Base-by-base conservation (phyloP, 306 rosid genomes). In the Citrullus colocynthis region DNA sequence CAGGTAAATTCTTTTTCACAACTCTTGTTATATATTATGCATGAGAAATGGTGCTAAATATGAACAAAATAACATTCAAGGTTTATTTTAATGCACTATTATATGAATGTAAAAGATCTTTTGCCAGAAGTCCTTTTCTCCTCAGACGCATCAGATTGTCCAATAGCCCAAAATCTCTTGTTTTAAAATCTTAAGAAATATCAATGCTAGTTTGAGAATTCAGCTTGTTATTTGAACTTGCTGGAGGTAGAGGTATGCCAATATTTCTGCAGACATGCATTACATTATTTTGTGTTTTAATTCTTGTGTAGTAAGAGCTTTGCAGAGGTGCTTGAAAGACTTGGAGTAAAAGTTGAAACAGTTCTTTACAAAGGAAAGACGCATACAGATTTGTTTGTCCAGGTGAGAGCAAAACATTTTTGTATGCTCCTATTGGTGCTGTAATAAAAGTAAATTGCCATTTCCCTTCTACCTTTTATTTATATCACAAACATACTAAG, bases 321-420 rank as follows among this genome's bases (percentile, higher is more conserved):
- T 82, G 88, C 97, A 51, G 98, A 94, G 80, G 81, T 94, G 82
- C 97, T 94, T 78, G 80, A 78, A 78, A 82, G 78, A 76, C 78
- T 84, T 79, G 97, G 98, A 87, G 95, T 80, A 64, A 86, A 79
- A 84, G 93, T 97, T 64, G 86, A 90, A 69, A 17, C 93, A 58
- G 77, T 94, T 89, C 77, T 91, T 57, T 94, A 91, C 60, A 90
- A 90, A 76, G 96, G 89, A 67, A 94, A 90, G 85, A 92, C 96
- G 20, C 98, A 94, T 73, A 94, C 98, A 16, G 98, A 94, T 79
- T 79, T 94, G 85, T 94, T 94, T 87, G 91, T 94, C 76, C 98
- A 94, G 97, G 98, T 94, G 70, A 65, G 76, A 48, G 5, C 60
- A 58, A 61, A 44, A 34, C 4, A 57, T 57, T 37, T 34, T 32